phyloP scores from a whole-genome alignment of 192 early-diverging fungal species.

The Rhizophagus clarus region DNA sequence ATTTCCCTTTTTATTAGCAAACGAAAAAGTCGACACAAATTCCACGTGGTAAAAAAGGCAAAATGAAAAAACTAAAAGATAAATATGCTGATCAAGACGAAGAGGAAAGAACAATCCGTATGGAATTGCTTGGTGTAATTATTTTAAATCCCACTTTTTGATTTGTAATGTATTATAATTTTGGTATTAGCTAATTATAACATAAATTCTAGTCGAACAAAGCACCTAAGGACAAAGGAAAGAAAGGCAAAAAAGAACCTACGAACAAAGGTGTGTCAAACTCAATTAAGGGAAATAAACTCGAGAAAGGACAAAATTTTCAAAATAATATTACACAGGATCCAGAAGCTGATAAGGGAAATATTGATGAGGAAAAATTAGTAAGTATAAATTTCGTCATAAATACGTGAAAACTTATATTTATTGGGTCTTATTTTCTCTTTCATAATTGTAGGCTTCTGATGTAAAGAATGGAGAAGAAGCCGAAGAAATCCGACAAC shows the following conservation, averaged over 20 bases:
- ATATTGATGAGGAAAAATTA: not conserved
- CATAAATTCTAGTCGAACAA: constrained; percentile 53
- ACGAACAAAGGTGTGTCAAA: constrained; percentile 43
- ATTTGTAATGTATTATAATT: not conserved
- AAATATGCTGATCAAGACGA: constrained; percentile 97
- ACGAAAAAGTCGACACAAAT: constrained; percentile 27
- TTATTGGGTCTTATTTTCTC: not conserved
- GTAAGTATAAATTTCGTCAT: not conserved
- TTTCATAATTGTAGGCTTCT: not conserved
- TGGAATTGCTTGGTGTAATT: constrained; percentile 77
- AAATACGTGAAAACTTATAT: not conserved
- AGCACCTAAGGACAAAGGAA: constrained; percentile 74
- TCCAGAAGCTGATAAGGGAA: constrained; percentile 33
- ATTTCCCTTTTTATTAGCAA: not conserved
- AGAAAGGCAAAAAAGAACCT: constrained; percentile 65
- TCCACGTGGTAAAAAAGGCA: constrained; percentile 85
- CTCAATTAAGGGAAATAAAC: constrained; percentile 11
- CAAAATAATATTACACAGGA: constrained; percentile 26
- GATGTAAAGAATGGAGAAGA: constrained; percentile 34
- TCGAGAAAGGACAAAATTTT: constrained; percentile 27
- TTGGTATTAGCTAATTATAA: not conserved
- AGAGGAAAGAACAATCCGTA: constrained; percentile 81
- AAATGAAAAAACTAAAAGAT: constrained; percentile 88
- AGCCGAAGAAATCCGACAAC: constrained; percentile 49
- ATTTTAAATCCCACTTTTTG: not conserved